Conservation (phyloP, 78 protist genomes). For the Dictyostelium discoideum region DNA sequence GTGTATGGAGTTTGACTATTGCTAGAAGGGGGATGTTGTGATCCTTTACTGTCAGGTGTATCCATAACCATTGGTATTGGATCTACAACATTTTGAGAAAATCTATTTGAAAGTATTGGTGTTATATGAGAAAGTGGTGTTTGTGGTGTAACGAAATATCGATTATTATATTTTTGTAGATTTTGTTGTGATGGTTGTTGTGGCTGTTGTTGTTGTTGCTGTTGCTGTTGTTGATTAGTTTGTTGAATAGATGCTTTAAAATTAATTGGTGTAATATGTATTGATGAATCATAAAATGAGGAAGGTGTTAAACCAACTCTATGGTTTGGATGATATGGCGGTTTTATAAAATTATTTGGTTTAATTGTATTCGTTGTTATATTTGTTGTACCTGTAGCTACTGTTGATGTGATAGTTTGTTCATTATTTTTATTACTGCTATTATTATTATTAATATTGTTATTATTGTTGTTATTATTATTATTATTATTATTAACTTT, state of each 20-base stretch:
- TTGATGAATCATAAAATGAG: slow-evolving; percentile 4
- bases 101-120: slow-evolving; percentile 12
- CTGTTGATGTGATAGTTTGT: background rate
- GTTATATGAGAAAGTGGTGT: slow-evolving; percentile 41
- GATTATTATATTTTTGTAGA: background rate
- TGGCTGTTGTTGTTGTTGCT: slow-evolving; percentile 25
- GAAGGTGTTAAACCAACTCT: slow-evolving; percentile 4
- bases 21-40: background rate
- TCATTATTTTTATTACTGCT: background rate
- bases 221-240: slow-evolving; percentile 6
- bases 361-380: background rate
- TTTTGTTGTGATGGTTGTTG: background rate
- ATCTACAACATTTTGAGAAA: background rate
- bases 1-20: background rate
- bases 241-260: background rate
- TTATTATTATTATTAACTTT: slow-evolving; percentile 3
- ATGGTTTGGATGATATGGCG: slow-evolving; percentile 4
- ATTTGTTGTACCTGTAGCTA: background rate
- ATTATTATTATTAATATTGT: background rate
- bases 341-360: background rate
- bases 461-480: background rate
- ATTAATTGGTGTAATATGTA: slow-evolving; percentile 19
- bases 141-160: slow-evolving; percentile 29
- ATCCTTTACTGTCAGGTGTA: background rate
- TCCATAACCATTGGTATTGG: slow-evolving; percentile 56